Conservation (phyloP, 805 yeast genomes). For the Wickerhamiella lipophila region DNA sequence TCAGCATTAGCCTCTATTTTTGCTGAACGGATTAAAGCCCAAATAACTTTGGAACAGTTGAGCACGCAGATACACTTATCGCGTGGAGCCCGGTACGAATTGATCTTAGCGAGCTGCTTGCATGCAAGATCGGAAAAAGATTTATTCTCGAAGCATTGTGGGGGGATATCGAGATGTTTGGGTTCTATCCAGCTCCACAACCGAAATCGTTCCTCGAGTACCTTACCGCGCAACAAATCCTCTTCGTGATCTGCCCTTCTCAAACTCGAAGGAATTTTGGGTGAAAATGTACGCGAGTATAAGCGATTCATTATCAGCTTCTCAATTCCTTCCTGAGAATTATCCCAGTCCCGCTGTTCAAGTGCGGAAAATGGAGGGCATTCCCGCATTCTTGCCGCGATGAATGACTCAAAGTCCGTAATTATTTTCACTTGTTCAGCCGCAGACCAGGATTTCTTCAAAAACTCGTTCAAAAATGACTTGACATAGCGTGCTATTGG, state of each 20-base stretch:
- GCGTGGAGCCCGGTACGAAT: constrained; percentile 79
- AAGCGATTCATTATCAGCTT: constrained; percentile 82
- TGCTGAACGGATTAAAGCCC: constrained; percentile 64
- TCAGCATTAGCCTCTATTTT: constrained; percentile 78
- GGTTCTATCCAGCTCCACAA: constrained; percentile 64
- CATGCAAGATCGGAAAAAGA: constrained; percentile 56
- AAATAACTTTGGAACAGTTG: constrained; percentile 85
- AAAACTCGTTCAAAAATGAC: constrained; percentile 70
- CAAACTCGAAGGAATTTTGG: constrained; percentile 39
- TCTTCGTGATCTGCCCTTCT: constrained; percentile 44
- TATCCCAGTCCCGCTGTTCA: constrained; percentile 46
- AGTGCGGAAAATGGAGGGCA: constrained; percentile 65
- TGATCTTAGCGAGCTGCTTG: constrained; percentile 62
- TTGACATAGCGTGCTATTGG: constrained; percentile 78
- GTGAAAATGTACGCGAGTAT: constrained; percentile 68
- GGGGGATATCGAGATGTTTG: constrained; percentile 62
- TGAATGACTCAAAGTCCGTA: constrained; percentile 61
- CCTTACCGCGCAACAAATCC: constrained; percentile 51
- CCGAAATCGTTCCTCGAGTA: constrained; percentile 39
- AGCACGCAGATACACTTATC: constrained; percentile 86
- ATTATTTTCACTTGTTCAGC: constrained; percentile 69
- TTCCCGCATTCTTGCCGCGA: constrained; percentile 30
- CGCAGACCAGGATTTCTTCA: constrained; percentile 54
- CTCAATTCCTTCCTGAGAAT: constrained; percentile 83
- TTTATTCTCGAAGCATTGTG: constrained; percentile 35